These are phyloP conservation scores for Barnettozyma pratensis DNA, from an alignment of 805 yeast genomes.

Conservation along the genomic window DNA sequence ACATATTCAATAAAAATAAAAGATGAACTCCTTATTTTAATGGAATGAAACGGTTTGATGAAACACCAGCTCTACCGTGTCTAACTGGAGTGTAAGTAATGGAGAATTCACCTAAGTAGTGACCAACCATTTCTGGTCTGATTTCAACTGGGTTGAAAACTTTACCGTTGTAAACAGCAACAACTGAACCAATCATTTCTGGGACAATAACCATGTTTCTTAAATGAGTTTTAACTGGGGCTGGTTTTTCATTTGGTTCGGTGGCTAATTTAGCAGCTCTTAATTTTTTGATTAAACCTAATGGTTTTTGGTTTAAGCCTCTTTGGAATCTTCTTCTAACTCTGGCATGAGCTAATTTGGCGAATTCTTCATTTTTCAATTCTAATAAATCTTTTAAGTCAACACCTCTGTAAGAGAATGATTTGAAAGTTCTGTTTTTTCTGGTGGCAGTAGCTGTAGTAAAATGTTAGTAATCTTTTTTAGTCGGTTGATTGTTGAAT, in stretches of 20 bases:
- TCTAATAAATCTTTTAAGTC: constrained; percentile 91
- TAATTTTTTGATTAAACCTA: constrained; percentile 94
- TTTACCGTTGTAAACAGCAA: constrained; percentile 99
- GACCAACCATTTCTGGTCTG: constrained; percentile 99
- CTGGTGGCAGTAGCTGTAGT: constrained; percentile 39
- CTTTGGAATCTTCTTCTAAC: constrained; percentile 99
- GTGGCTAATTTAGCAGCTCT: constrained; percentile 94
- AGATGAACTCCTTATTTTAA: constrained; percentile 36
- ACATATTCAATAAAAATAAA: constrained; percentile 15
- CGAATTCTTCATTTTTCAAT: constrained; percentile 94
- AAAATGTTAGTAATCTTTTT: constrained; percentile 15
- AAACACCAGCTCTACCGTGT: constrained; percentile 96
- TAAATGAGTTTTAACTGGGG: constrained; percentile 96
- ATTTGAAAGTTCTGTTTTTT: constrained; percentile 90
- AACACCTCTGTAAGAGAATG: constrained; percentile 99
- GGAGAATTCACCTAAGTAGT: constrained; percentile 99
- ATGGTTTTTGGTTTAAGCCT: constrained; percentile 93
- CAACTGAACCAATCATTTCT: constrained; percentile 99
- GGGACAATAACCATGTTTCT: constrained; percentile 99
- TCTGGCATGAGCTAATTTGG: constrained; percentile 95
- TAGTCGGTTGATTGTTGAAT: not conserved
- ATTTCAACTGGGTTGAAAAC: constrained; percentile 98
- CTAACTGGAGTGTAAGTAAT: constrained; percentile 99
- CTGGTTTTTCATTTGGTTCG: constrained; percentile 93
- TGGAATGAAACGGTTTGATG: constrained; percentile 73